Base-by-base conservation (phyloP, 768 basidiomycete species). In the Boletus edulis region DNA sequence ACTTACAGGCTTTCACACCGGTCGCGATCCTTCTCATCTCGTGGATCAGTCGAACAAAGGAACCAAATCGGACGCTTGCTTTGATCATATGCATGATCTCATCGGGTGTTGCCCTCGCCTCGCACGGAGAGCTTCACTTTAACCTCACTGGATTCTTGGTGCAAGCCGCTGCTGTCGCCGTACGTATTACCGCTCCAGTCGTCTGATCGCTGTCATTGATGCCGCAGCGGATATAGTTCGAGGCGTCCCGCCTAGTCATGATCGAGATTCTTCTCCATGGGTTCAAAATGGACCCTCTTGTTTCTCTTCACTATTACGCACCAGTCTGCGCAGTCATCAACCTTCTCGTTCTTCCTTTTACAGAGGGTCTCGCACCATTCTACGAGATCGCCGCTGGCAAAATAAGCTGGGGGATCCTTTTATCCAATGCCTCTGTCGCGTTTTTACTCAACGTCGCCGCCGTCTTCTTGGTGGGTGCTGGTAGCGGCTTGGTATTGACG, bases 231-330 rank as follows among this genome's bases (percentile, higher is more conserved):
- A 44, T 49, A 44, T 66, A 89, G 85, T 98, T 98, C 67, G 96
- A 99, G 73, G 89, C 93, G 1, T 89, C 90, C 18, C 89, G 96
- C 39, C 82, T 98, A 13, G 94, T 98, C 22, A 94, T 97, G 85
- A 98, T 98, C 57, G 91, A 98, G 70, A 84, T 95, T 49, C 84
- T 98, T 39, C 78, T 98, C 0, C 93, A 97, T 67, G 94, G 94
- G 37, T 76, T 97, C 66, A 97, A 97, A 75, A 98, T 98, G 95
- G 94, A 97, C 67, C 96, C 96, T 0, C 82, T 98, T 7, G 91
- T 94, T 20, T 97, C 94, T 7, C 73, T 98, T 49, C 91, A 98
- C 76, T 98, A 96, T 76, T 97, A 94, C 67, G 94, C 95, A 11
- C 94, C 94, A 14, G 91, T 98, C 49, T 98, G 96, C 70, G 94